phyloP scores from a whole-genome alignment of 805 yeast species.

The Metschnikowia borealis region DNA sequence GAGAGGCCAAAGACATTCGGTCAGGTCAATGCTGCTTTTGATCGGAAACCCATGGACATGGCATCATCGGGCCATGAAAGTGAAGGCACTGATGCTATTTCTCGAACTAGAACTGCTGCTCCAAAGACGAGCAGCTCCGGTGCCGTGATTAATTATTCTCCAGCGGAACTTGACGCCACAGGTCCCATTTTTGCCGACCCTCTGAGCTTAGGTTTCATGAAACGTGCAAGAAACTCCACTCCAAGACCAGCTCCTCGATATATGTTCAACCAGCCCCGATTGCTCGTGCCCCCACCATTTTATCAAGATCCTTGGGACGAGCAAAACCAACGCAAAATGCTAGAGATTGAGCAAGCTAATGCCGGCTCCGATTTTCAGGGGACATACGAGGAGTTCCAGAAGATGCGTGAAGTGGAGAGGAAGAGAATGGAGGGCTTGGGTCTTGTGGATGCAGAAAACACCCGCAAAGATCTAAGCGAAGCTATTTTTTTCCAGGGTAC shows the following conservation, averaged over 20 bases:
- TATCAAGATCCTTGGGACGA: conserved; percentile 62
- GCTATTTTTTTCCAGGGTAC: conserved; percentile 87
- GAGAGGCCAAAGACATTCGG: not conserved
- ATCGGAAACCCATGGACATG: not conserved
- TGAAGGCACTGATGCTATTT: too few relatives aligned
- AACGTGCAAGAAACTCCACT: conserved; percentile 1
- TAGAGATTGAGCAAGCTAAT: conserved; percentile 42
- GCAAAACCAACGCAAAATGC: conserved; percentile 64
- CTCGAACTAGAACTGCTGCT: not conserved
- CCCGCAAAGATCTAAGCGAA: conserved; percentile 75
- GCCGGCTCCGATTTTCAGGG: conserved; percentile 59
- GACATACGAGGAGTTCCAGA: conserved; percentile 70
- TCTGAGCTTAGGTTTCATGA: conserved; percentile 26
- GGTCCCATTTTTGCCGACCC: conserved; percentile 33
- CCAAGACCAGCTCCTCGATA: conserved; percentile 35
- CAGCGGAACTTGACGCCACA: conserved; percentile 13
- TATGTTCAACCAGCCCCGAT: conserved; percentile 33
- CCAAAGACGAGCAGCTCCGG: not conserved
- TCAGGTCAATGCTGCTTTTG: not conserved
- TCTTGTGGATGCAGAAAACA: conserved; percentile 82
- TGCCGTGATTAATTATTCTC: not conserved
- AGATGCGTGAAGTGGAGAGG: conserved; percentile 72
- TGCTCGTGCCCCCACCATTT: conserved; percentile 31
- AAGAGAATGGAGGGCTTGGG: conserved; percentile 73
- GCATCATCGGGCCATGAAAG: not conserved